Evolutionary conservation across 371 early-diverging fungal genomes (phyloP), one percentile per base, ranked within the genome.

Genomic region (Lichtheimia corymbifera): DNA sequence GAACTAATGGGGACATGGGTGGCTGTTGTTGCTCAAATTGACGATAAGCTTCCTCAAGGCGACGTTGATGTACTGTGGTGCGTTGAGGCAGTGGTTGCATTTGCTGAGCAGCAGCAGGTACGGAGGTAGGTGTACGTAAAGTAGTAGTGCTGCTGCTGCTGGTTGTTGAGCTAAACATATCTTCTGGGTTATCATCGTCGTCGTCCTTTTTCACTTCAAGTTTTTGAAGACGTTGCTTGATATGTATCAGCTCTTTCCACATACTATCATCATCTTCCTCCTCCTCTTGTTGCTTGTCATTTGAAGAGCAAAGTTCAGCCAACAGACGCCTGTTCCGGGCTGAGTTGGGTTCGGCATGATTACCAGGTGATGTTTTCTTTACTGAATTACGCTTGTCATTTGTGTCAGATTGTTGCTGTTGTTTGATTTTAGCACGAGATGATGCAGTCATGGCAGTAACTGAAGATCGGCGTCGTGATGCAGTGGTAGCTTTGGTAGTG

Each of bases 1-100:
- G 45, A 9, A 57, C 50, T 5, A 61, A 12, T 4, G 51, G 15
- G 12, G 49, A 40, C 14, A 27, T 15, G 22, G 25, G 43, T 20
- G 41, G 58, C 18, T 63, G 64, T 5, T 40, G 50, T 11, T 65
- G 60, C 40, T 65, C 65, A 53, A 63, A 55, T 15, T 22, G 18
- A 14, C 18, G 28, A 27, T 50, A 44, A 5, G 57, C 63, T 5
- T 62, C 63, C 41, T 49, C 30, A 17, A 62, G 57, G 14, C 55
- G 55, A 15, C 45, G 20, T 24, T 62, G 63, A n/a, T 58, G 59
- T 4, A 58, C 50, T 3, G 65, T 56, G n/a, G 30, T 42, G 2
- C 56, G 55, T 20, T 61, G 59, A 30, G 58, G 65, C 25, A 18
- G 40, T 14, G 7, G 50, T 14, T 17, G 17, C 20, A 40, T 9